Evolutionary conservation across 2,329 filamentous ascomycete species (phyloP), one percentile per base, ranked within the genome.

Genomic region (Sclerotinia minor): DNA sequence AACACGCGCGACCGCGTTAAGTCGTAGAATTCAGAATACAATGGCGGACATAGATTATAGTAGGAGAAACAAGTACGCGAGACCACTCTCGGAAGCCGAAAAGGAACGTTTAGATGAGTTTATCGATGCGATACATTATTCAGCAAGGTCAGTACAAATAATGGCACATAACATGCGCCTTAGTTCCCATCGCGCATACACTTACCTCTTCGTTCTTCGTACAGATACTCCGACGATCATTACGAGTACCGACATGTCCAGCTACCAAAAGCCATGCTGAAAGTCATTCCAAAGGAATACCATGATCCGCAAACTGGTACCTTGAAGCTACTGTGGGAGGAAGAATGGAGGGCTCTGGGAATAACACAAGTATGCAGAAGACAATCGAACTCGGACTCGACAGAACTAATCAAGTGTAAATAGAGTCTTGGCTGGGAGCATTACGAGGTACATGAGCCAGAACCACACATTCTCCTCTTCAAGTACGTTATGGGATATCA

Each of bases 371-470:
- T 96, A 82, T 59, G 60, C 7, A 59, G 38, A 53, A 19, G 49
- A 35, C 4, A 21, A 26, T 35, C 35, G 35, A 21, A 15, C 6
- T 2, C 4, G 13, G 8, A 13, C 15, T 5, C 29, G 21, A 35
- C 29, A 38, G 19, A 32, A 24, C 65, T 67, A 45, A 67, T 29
- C 2, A 11, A 15, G 15, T 64, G 50, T 50, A 41, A 61, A 66
- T 78, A 98, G 94, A 98, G 94, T 83, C 83, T 99, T 76, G 95
- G 95, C 68, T 99, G 95, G 95, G 94, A 98, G 79, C 95, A 99
- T 80, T 99, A 99, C 79, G 95, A 99, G 80, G 95, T 99, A 66
- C 95, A 99, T 79, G 95, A 98, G 80, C 95, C 95, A 54, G 95
- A 99, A 82, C 95, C 95, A 72, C 95, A 99, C 79, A 99, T 99